A percentile compares a stretch with the other conserved stretches of the same genome.
Conservation (phyloP, 345 rosid genomes). For the Acer campestre region DNA sequence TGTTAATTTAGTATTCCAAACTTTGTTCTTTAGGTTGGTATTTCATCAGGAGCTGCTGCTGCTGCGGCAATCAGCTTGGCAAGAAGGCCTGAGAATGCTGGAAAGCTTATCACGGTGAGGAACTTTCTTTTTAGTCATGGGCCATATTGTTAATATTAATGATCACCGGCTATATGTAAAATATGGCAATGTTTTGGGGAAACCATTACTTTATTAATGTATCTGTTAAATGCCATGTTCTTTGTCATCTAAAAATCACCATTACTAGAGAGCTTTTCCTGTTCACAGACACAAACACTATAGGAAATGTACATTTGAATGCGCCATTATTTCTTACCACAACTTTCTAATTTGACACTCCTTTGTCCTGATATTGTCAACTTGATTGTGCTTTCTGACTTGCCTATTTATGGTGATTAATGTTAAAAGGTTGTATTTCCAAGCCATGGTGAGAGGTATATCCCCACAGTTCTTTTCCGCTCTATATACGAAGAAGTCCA, state of each 20-base stretch:
- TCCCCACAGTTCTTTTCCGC: conserved; percentile 67
- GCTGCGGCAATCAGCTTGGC: conserved; percentile 87
- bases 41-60: conserved; percentile 96
- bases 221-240: background rate
- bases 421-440: conserved; percentile 72
- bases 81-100: conserved; percentile 82
- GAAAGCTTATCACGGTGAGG: conserved; percentile 83
- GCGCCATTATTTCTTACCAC: background rate
- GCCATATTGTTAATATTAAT: background rate
- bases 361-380: background rate
- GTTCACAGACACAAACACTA: background rate
- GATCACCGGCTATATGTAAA: background rate
- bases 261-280: background rate
- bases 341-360: background rate
- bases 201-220: background rate
- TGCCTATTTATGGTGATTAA: conserved; percentile 8
- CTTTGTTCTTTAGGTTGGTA: conserved; percentile 66
- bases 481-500: conserved; percentile 68
- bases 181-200: background rate
- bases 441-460: conserved; percentile 87
- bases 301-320: background rate
- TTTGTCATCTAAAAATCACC: background rate
- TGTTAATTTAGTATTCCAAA: background rate
- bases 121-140: background rate
- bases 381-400: conserved; percentile 3